These are phyloP conservation scores for Sequoia sempervirens DNA, from an alignment of 75 land plant species.

Conservation along the genomic window DNA sequence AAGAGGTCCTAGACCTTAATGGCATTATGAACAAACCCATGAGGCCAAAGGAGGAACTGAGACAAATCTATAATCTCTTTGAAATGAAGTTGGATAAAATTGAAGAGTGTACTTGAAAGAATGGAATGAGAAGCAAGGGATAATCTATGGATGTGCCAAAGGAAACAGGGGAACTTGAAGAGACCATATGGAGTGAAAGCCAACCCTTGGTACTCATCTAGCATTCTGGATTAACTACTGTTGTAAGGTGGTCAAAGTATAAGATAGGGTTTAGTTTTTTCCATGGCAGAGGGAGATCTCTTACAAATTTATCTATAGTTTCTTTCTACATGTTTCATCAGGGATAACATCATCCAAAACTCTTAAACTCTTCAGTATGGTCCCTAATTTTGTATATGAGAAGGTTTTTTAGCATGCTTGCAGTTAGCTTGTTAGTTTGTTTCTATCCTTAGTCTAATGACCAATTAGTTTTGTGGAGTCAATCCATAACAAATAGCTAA, in stretches of 20 bases:
- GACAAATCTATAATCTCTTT: not conserved
- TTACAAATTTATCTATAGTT: not conserved
- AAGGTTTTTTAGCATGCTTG: not conserved
- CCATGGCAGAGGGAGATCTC: not conserved
- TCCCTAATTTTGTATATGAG: not conserved
- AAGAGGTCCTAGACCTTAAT: no score
- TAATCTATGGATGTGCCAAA: not conserved
- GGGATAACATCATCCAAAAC: not conserved
- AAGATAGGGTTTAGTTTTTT: no score
- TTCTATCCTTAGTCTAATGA: not conserved
- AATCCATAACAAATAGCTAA: no score
- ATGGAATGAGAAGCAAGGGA: not conserved
- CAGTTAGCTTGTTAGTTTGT: not conserved
- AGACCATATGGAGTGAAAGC: not conserved
- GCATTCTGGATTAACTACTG: not conserved
- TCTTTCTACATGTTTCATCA: not conserved
- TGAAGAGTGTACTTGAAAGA: not conserved
- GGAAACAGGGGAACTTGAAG: not conserved
- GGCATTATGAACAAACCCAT: not conserved
- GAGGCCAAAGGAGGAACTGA: not conserved
- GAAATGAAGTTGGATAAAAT: not conserved
- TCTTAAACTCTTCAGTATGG: not conserved
- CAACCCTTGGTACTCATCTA: not conserved
- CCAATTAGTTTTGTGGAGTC: not conserved
- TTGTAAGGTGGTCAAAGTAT: no score